Base-by-base conservation (phyloP, 257 asterid genomes). In the Plantago elongata region DNA sequence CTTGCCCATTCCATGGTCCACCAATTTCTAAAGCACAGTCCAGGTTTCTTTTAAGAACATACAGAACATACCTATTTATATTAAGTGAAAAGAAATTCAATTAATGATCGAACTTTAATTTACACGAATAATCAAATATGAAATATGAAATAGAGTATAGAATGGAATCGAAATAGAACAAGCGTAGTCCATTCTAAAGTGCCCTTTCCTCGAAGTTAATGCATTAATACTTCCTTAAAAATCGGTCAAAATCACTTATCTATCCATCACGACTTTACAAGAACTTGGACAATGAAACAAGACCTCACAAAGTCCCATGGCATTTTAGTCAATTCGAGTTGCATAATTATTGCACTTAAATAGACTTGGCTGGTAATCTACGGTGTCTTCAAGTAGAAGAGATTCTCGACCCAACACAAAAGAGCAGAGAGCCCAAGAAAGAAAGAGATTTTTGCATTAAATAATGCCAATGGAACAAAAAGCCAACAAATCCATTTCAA, bases 401-500 rank as follows among this genome's bases (percentile, higher is more conserved):
- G 54, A 68, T 75, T 64, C 73, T 57, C 14, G 58, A 50, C 63
- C 63, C 63, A 43, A 34, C 49, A 3, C 34, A 22, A 44, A 64
- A 67, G 61, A 60, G 72, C 60, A 49, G 72, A 62, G 63, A 75
- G 71, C 54, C 57, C 58, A 57, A 57, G 62, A 40, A 71, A 65
- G 40, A 15, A 60, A 43, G 1, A 10, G 73, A 74, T 60, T 68
- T 69, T 14, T 22, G 3, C 13, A 45, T 7, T 7, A 46, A 64
- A 12, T 51, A 74, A 72, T 71, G 56, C 62, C 66, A 57, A 77
- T 60, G 66, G 75, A 63, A 52, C 66, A 67, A 43, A 54, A 49
- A 46, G 58, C 68, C 74, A 72, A 79, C 78, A 69, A 61, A 72
- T 51, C 74, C 17, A 43, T 73, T 40, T 65, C 78, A 82, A 77